Evolutionary conservation across 2,329 filamentous ascomycete genomes (phyloP).

Genomic region (Curvularia spicifera): DNA sequence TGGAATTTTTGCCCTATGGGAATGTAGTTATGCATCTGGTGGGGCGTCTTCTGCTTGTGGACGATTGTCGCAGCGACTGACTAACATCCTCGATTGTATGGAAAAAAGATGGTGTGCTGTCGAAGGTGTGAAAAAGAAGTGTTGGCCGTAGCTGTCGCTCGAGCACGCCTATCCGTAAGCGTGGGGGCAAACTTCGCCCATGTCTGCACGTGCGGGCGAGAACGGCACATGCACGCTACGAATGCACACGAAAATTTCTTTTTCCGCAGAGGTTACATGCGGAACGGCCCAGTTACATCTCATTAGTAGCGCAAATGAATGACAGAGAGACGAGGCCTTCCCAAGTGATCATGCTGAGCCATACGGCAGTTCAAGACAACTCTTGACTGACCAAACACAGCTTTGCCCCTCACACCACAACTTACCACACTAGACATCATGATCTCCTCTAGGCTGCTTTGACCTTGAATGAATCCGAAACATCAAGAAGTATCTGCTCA

Average conservation of each 20-base stretch:
- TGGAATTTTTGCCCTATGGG: constrained; percentile 32
- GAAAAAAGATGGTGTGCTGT: constrained; percentile 16
- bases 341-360: neutral
- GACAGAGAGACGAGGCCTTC: neutral
- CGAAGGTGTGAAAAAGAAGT: neutral
- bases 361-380: neutral
- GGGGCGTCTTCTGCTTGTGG: constrained; percentile 34
- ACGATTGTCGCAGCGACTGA: constrained; percentile 23
- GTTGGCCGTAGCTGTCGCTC: neutral
- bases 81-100: neutral
- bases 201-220: neutral
- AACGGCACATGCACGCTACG: neutral
- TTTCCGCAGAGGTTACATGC: neutral
- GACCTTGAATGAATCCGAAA: neutral
- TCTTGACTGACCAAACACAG: neutral
- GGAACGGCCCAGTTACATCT: neutral
- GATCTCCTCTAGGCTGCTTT: neutral
- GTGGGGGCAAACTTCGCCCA: neutral
- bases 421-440: neutral
- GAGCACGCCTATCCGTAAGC: neutral
- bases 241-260: constrained; percentile 1
- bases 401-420: neutral
- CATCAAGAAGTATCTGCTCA: neutral
- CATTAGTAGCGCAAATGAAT: neutral
- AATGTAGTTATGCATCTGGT: constrained; percentile 46